phyloP scores from a whole-genome alignment of 108 stramenopile genomes.

The Schizochytrium sp. region DNA sequence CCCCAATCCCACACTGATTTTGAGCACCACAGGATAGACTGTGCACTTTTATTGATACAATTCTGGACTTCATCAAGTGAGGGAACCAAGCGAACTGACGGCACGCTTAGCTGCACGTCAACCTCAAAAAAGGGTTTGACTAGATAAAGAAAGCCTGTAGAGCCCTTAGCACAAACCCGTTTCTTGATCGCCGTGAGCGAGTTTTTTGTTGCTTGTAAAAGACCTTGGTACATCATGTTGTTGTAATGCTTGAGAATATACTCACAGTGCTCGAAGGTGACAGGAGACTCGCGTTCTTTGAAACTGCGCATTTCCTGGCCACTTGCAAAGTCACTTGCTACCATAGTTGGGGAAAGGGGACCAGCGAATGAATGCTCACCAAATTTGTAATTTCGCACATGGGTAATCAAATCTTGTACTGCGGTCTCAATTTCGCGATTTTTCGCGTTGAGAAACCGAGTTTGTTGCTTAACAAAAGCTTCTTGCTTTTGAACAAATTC shows the following conservation, averaged over 20 bases:
- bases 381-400: slow-evolving; percentile 62
- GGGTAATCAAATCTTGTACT: slow-evolving; percentile 73
- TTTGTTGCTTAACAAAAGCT: slow-evolving; percentile 43
- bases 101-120: slow-evolving; percentile 80
- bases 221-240: slow-evolving; percentile 71
- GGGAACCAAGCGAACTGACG: slow-evolving; percentile 74
- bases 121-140: slow-evolving; percentile 77
- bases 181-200: slow-evolving; percentile 74
- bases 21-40: slow-evolving; percentile 72
- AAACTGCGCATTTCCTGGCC: too few species aligned
- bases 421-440: slow-evolving; percentile 75
- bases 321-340: too few species aligned
- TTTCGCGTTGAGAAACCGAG: slow-evolving; percentile 59
- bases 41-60: slow-evolving; percentile 74
- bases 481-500: slow-evolving; percentile 77
- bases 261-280: background rate
- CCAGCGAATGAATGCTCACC: slow-evolving; percentile 14
- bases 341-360: background rate
- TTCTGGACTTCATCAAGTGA: slow-evolving; percentile 78
- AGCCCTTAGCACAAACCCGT: slow-evolving; percentile 62
- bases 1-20: slow-evolving; percentile 69
- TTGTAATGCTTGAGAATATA: slow-evolving; percentile 68
- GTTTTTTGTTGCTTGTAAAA: slow-evolving; percentile 71
- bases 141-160: slow-evolving; percentile 62
- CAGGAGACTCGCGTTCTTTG: slow-evolving; percentile 6